Conservation (phyloP, 2,329 filamentous ascomycete genomes). For the Tympanopsis confertula region DNA sequence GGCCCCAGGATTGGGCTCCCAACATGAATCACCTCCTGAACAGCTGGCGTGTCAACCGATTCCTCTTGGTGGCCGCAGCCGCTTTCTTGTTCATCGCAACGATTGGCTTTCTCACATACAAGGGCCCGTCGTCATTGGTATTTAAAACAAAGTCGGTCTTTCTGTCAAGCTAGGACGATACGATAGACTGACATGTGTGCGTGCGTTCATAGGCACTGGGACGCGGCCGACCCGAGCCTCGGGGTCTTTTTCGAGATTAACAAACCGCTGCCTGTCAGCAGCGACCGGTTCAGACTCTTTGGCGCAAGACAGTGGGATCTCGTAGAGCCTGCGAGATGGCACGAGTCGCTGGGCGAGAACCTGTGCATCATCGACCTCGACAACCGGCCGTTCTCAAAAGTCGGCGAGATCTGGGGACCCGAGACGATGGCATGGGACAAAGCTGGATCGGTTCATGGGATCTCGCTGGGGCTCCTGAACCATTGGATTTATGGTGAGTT, state of each 20-base stretch:
- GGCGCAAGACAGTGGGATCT: neutral
- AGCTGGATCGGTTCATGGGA: slow-evolving; percentile 15
- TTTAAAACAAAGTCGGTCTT: too few species aligned
- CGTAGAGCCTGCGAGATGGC: slow-evolving; percentile 10
- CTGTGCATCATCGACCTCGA: slow-evolving; percentile 33
- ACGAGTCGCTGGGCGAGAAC: slow-evolving; percentile 19
- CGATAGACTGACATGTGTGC: too few species aligned
- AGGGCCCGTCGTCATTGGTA: too few species aligned
- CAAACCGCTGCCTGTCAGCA: neutral
- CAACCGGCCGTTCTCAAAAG: slow-evolving; percentile 22
- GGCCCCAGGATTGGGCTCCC: too few species aligned
- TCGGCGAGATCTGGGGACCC: slow-evolving; percentile 21
- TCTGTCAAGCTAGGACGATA: too few species aligned
- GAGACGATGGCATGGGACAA: slow-evolving; percentile 21
- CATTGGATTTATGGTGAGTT: slow-evolving; percentile 26
- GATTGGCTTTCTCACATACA: neutral
- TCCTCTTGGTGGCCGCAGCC: neutral
- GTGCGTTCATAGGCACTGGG: too few species aligned
- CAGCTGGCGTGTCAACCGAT: neutral
- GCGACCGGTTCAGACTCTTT: neutral
- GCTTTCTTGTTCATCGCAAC: neutral
- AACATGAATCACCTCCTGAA: too few species aligned
- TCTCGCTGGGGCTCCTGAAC: slow-evolving; percentile 27
- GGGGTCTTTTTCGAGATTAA: neutral
- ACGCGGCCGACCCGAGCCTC: neutral